Base-by-base conservation (phyloP, 306 rosid species). In the Ormosia emarginata region DNA sequence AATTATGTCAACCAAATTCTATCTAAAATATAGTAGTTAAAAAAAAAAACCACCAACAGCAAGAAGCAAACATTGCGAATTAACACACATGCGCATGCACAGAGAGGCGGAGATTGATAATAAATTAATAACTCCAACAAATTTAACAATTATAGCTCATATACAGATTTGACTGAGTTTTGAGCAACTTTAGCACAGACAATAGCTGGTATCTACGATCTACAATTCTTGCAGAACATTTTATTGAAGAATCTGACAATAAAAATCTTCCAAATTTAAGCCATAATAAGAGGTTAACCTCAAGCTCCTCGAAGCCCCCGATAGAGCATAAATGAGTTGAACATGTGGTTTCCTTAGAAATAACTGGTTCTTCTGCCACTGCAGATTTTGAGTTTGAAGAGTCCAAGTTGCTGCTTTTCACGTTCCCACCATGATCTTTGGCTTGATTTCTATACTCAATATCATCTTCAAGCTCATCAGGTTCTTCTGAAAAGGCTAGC, bases 271-370 rank as follows among this genome's bases (percentile, higher is more conserved):
- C 32, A 15, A 61, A 64, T 61, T 65, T 71, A 82, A 87, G 72
- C 43, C 46, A 83, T 40, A 81, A 74, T 47, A 36, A 75, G 84
- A 81, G 67, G 78, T 69, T 64, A 79, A 66, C 99, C 99, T 95
- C 99, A 67, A 95, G 99, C 90, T 95, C 98, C 77, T 93, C 99
- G 89, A 89, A 69, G 88, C 75, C 87, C 37, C 86, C 90, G 59
- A 65, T 85, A 75, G 74, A 66, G 75, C 52, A 79, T 71, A 85
- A 79, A 83, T 59, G 46, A 61, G 84, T 18, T 11, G 85, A 72
- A 79, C 62, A 83, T 15, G 73, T 75, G 43, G 89, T 57, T 82
- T 80, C 92, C 57, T 77, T 71, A 24, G 81, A 83, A 77, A 83
- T 75, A 67, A 83, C 78, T 39, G 67, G 82, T 33, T 55, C 86